Evolutionary conservation across 768 basidiomycete genomes (phyloP).

Genomic region (Rhodotorula diobovata): DNA sequence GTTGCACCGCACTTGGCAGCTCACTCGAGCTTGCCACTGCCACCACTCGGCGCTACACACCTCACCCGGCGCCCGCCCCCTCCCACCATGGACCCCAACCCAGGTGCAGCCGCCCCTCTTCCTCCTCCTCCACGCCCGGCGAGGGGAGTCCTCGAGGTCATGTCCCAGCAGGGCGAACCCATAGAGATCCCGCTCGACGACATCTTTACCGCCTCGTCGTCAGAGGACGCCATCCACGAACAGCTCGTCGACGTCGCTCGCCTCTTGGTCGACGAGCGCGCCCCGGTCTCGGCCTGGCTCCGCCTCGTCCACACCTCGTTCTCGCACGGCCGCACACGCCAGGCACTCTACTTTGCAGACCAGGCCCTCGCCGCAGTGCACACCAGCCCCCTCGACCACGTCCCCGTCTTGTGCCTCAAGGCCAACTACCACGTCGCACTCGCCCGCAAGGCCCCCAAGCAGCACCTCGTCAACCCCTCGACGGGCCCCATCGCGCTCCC

Average conservation of each 20-base stretch:
- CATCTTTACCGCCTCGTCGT: slow-evolving; percentile 71
- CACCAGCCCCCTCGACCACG: slow-evolving; percentile 47
- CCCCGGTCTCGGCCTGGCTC: slow-evolving; percentile 66
- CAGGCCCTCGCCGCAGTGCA: slow-evolving; percentile 46
- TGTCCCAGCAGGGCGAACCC: slow-evolving; percentile 56
- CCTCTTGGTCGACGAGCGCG: slow-evolving; percentile 66
- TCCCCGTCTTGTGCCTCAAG: slow-evolving; percentile 72
- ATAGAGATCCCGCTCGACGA: slow-evolving; percentile 84
- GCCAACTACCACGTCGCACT: slow-evolving; percentile 78
- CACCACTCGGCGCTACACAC: no score
- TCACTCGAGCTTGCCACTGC: no score
- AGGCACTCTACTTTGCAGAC: slow-evolving; percentile 58
- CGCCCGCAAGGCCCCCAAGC: slow-evolving; percentile 77
- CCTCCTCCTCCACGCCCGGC: no score
- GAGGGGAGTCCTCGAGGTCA: slow-evolving; percentile 17
- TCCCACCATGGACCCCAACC: no score
- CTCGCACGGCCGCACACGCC: slow-evolving; percentile 36
- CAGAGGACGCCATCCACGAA: slow-evolving; percentile 54
- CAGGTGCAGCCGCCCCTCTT: no score
- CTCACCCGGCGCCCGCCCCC: no score
- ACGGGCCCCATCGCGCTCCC: slow-evolving; percentile 6
- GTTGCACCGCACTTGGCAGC: no score
- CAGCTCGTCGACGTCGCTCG: slow-evolving; percentile 51
- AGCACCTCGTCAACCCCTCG: slow-evolving; percentile 56
- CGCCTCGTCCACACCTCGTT: slow-evolving; percentile 46